Evolutionary conservation across 1,284 basidiomycete species (phyloP), one percentile per base, ranked within the genome.

Genomic region (Apiotrichum sp.): DNA sequence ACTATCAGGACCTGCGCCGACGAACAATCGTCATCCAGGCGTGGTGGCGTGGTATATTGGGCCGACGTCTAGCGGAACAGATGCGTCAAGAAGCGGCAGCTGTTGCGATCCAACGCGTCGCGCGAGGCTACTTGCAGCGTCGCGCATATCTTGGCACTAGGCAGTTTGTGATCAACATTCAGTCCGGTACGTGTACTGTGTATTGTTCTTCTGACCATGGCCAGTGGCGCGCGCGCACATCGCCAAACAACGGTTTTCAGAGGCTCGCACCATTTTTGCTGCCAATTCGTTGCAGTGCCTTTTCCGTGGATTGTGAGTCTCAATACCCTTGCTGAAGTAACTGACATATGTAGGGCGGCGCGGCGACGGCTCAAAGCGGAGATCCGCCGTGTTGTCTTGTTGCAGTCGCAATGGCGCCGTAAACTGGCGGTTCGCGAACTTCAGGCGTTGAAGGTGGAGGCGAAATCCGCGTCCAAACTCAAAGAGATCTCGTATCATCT

Each of bases 401-500:
- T 98, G 35, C 96, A 99, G 73, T 93, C 90, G 22, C 93, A 91
- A 69, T 81, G 95, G 58, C 89, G 96, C 52, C 88, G 95, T 34
- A 86, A 90, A 44, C 78, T 89, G 49, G 96, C 96, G 34, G 84
- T 87, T 61, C 87, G 86, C 64, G 86, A 97, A 72, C 84, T 98
- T 56, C 86, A 87, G 64, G 80, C 79, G 6, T 84, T 98, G 60
- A 87, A 84, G 68, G 83, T 86, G 32, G 96, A 98, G 75, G 96
- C 96, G 31, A 90, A 93, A 53, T 98, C 95, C 0, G 95, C 95
- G 35, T 88, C 88, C 64, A 97, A 96, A 75, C 96, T 96, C 83
- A 97, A 98, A 78, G 96, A 98, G 78, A 97, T 97, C 63, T 98
- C 96, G 0, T 98, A 98, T 75, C 86, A 85, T 66, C 82, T 99